Evolutionary conservation across 768 basidiomycete genomes (phyloP), one percentile per base, ranked within the genome.

Genomic region (Rhodotorula graminis): DNA sequence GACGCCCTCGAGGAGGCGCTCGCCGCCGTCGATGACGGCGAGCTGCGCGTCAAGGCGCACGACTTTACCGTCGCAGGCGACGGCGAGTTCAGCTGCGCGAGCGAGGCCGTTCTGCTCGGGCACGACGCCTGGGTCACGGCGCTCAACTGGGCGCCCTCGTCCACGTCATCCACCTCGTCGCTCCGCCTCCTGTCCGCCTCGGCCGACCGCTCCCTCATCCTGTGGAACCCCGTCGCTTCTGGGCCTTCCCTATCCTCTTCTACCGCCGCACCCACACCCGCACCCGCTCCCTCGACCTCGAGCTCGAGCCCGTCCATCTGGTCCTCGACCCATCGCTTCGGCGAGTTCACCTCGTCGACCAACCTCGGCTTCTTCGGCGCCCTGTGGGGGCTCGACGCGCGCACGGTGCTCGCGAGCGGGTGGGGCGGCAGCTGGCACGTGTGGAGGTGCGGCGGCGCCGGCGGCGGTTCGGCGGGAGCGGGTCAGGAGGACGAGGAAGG

Each of bases 341-440:
- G 96, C 37, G 93, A 97, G 73, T 86, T 98, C 64, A 92, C 92
- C n/a, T 91, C 91, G 2, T 82, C 29, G 87, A 93, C 83, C 84
- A 93, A 78, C 10, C 89, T 96, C 53, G 95, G 94, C 0, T 97
- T 99, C 80, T 89, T 94, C 55, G 93, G 93, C 4, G 93, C 90
- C 0, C 76, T 92, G 11, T 99, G 94, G 94, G 86, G 85, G 2
- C 80, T 79, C 42, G 80, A 83, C 27, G 89, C 89, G 0, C 78
- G 80, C 33, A 88, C 91, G 55, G 89, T 87, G 0, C 78, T 95
- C 27, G 90, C 90, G 5, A 91, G 89, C 87, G 94, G 93, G 0
- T 99, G 96, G 96, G 88, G 88, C 61, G 96, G 96, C 46, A 90
- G 92, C 1, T 94, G 92, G 89, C 85, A 95, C 76, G 85, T 92